phyloP scores from a whole-genome alignment of 352 stramenopile species.

The Globisporangium recalcitrans region DNA sequence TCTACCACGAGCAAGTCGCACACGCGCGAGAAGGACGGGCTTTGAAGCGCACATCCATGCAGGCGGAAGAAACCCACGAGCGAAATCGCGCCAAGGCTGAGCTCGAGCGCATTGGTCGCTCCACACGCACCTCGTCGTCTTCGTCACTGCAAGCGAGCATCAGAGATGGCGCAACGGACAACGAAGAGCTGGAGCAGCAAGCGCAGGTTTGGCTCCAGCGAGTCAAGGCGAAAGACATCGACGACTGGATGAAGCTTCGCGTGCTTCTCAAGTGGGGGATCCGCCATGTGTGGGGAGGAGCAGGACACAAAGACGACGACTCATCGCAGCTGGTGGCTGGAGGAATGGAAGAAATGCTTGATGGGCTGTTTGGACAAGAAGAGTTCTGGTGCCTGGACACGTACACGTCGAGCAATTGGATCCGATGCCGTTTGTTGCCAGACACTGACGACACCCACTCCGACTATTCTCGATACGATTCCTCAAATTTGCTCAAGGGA shows the following conservation, averaged over 20 bases:
- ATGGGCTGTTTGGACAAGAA: slow-evolving; percentile 44
- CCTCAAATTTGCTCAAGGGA: slow-evolving; percentile 19
- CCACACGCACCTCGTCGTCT: slow-evolving; percentile 35
- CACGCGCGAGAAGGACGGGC: slow-evolving; percentile 68
- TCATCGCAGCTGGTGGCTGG: background rate
- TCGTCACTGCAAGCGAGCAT: background rate
- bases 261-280: slow-evolving; percentile 77
- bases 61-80: slow-evolving; percentile 56
- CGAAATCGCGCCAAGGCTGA: slow-evolving; percentile 56
- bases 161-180: slow-evolving; percentile 19
- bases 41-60: slow-evolving; percentile 47
- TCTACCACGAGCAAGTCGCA: slow-evolving; percentile 83
- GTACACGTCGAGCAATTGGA: slow-evolving; percentile 87
- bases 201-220: slow-evolving; percentile 74
- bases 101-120: slow-evolving; percentile 62
- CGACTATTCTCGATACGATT: slow-evolving; percentile 37
- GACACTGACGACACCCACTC: slow-evolving; percentile 72
- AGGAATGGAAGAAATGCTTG: slow-evolving; percentile 24
- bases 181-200: slow-evolving; percentile 26
- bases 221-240: slow-evolving; percentile 80
- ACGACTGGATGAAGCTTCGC: slow-evolving; percentile 83
- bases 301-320: background rate
- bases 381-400: slow-evolving; percentile 78
- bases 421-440: slow-evolving; percentile 71
- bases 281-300: slow-evolving; percentile 61